phyloP scores from a whole-genome alignment of 192 early-diverging fungal species.

The Lunasporangiospora selenospora region DNA sequence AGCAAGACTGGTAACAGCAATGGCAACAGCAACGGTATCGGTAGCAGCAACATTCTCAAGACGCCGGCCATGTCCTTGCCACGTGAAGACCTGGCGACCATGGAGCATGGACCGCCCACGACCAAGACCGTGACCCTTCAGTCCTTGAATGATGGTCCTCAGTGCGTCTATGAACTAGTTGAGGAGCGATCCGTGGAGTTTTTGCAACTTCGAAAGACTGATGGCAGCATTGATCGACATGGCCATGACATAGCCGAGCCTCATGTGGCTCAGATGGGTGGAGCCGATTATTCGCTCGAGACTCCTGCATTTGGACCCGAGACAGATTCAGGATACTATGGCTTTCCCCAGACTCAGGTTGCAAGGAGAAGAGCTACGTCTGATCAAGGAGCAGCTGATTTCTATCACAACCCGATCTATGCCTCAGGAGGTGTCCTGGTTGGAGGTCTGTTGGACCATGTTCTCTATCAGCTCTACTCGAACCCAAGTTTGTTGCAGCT shows the following conservation, averaged over 20 bases:
- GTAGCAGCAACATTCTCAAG: too few species aligned
- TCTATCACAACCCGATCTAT: conserved; percentile 63
- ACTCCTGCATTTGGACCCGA: conserved; percentile 16
- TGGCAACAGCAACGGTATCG: too few species aligned
- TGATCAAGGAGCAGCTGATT: conserved; percentile 7
- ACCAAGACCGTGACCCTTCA: conserved; percentile 14
- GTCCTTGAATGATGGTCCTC: conserved; percentile 28
- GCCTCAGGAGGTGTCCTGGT: conserved; percentile 71
- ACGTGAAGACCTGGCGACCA: too few species aligned
- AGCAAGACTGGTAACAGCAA: too few species aligned
- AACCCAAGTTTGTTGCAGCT: conserved; percentile 66
- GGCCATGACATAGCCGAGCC: neutral
- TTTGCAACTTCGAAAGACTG: conserved; percentile 35
- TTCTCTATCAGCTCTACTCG: conserved; percentile 57
- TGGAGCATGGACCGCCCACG: too few species aligned
- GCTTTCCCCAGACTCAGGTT: neutral
- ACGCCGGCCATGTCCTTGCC: neutral
- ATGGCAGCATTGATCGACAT: conserved; percentile 1
- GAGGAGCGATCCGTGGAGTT: conserved; percentile 44
- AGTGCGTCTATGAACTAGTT: conserved; percentile 43
- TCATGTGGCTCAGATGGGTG: neutral
- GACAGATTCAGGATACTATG: conserved; percentile 18
- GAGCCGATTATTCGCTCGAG: conserved; percentile 8
- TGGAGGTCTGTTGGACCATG: conserved; percentile 60
- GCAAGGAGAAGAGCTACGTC: neutral